Conservation (phyloP, 1,284 basidiomycete species). For the Golubevia pallescens region DNA sequence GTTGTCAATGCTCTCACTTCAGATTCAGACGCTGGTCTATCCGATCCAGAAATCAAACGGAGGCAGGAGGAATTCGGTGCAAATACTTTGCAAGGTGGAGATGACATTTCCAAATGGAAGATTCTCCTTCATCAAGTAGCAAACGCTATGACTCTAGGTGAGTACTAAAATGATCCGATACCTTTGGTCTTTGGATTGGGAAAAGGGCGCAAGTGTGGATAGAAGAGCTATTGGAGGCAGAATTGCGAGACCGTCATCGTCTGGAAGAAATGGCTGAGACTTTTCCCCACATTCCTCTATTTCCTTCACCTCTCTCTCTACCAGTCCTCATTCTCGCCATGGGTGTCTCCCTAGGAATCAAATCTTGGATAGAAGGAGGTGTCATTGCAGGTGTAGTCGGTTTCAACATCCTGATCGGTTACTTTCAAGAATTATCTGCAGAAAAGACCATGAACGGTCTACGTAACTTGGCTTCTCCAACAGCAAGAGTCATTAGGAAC, state of each 20-base stretch:
- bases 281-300: background rate
- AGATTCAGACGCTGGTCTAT: conserved; percentile 16
- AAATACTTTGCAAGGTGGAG: conserved; percentile 54
- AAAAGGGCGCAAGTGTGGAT: no score
- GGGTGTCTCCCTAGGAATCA: conserved; percentile 71
- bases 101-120: conserved; percentile 38
- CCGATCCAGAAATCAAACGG: conserved; percentile 9
- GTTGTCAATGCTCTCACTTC: conserved; percentile 14
- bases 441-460: conserved; percentile 72
- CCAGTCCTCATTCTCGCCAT: conserved; percentile 69
- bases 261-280: background rate
- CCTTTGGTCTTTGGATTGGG: background rate
- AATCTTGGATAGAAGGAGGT: conserved; percentile 72
- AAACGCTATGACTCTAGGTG: conserved; percentile 59
- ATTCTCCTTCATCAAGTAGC: conserved; percentile 56
- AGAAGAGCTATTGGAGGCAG: no score
- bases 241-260: no score
- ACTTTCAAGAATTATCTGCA: conserved; percentile 70
- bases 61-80: conserved; percentile 33
- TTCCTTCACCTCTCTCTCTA: background rate
- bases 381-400: conserved; percentile 73
- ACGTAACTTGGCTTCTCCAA: conserved; percentile 71
- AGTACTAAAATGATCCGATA: conserved; percentile 1
- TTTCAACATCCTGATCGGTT: conserved; percentile 68
- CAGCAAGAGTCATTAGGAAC: conserved; percentile 70